Evolutionary conservation across 495 filamentous ascomycete species (phyloP).

Genomic region (Cercophora scortea): DNA sequence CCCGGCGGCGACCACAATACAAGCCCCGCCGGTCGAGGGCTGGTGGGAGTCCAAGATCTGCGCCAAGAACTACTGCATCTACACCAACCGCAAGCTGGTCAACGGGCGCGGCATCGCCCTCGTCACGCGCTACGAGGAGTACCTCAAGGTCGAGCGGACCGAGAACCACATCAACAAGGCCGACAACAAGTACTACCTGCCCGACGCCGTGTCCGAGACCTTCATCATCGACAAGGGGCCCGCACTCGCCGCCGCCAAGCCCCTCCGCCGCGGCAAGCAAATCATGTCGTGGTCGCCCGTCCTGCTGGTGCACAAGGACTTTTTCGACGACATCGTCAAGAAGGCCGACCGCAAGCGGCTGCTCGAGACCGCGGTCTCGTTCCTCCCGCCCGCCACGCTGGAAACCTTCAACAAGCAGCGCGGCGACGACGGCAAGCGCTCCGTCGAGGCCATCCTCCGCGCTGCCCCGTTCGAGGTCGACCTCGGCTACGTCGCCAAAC

Average conservation of each 20-base stretch:
- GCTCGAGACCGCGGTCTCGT: slow-evolving; percentile 21
- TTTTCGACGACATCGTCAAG: slow-evolving; percentile 16
- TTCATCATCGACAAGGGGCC: slow-evolving; percentile 19
- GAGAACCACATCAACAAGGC: slow-evolving; percentile 17
- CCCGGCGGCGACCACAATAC: background rate
- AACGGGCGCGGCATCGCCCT: slow-evolving; percentile 3
- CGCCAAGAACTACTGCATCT: slow-evolving; percentile 25
- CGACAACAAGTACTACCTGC: slow-evolving; percentile 12
- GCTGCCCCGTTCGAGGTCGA: slow-evolving; percentile 26
- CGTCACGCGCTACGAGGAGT: slow-evolving; percentile 17
- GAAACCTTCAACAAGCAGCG: slow-evolving; percentile 16
- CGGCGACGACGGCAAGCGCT: background rate
- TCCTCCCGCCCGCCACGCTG: slow-evolving; percentile 19
- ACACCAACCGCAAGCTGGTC: slow-evolving; percentile 16
- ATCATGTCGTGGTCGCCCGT: slow-evolving; percentile 21
- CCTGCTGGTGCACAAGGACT: slow-evolving; percentile 21
- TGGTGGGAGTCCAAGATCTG: slow-evolving; percentile 26
- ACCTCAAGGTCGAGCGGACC: slow-evolving; percentile 15
- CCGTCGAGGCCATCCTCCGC: slow-evolving; percentile 19
- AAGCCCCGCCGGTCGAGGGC: slow-evolving; percentile 9
- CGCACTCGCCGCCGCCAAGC: background rate
- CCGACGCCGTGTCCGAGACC: slow-evolving; percentile 5
- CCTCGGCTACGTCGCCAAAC: slow-evolving; percentile 8
- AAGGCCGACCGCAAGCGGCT: slow-evolving; percentile 15
- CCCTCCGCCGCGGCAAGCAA: background rate